These are phyloP conservation scores for Solanum chmielewskii DNA, from an alignment of 257 asterid species.

Conservation along the genomic window DNA sequence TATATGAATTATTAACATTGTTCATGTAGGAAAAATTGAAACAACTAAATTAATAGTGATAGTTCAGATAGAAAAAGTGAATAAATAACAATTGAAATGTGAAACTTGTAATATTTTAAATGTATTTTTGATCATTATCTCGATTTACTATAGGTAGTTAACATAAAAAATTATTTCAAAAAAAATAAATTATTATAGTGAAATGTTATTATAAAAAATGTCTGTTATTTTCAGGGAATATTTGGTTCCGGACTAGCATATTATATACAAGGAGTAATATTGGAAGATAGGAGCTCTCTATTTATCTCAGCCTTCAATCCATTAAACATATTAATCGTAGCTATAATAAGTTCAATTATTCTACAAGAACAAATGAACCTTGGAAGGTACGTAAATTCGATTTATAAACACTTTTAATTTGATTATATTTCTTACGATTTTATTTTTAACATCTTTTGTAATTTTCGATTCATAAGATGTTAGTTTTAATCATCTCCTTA, in stretches of 20 bases:
- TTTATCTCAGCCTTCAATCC: constrained; percentile 91
- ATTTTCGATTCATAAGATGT: background rate
- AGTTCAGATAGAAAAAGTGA: background rate
- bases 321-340: constrained; percentile 71
- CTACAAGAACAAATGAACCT: constrained; percentile 53
- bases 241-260: constrained; percentile 79
- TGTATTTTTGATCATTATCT: background rate
- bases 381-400: constrained; percentile 50
- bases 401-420: background rate
- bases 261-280: constrained; percentile 70
- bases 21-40: background rate
- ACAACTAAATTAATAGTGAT: background rate
- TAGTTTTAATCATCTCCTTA: background rate
- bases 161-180: background rate
- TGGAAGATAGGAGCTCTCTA: constrained; percentile 77
- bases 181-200: background rate
- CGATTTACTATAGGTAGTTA: background rate
- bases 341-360: constrained; percentile 66
- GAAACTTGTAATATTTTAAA: background rate
- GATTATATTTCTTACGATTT: background rate
- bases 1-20: background rate
- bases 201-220: background rate
- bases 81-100: background rate
- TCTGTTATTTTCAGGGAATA: constrained; percentile 11
- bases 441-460: background rate